phyloP scores from a whole-genome alignment of 1,284 basidiomycete genomes.

The Ganoderma resinaceum region DNA sequence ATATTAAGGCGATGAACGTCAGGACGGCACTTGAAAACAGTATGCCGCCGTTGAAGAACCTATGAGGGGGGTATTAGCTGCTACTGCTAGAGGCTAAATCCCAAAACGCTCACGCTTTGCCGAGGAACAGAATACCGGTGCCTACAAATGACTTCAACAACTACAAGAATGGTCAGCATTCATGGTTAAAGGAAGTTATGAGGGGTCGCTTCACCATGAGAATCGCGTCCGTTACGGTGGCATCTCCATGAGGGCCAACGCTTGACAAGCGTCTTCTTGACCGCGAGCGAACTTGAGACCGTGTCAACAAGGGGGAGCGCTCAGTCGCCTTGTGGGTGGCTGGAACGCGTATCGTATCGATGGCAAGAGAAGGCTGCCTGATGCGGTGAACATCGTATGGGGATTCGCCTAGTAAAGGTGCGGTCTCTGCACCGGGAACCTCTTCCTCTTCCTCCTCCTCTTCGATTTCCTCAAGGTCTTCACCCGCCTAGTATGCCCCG shows the following conservation, averaged over 20 bases:
- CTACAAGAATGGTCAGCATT: constrained; percentile 45
- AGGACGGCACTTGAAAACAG: constrained; percentile 89
- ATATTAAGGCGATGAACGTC: constrained; percentile 85
- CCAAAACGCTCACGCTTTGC: constrained; percentile 75
- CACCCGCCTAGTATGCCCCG: constrained; percentile 72
- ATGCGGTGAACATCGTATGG: constrained; percentile 21
- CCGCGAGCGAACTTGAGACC: constrained; percentile 32
- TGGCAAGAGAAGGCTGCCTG: constrained; percentile 13
- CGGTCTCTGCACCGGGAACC: constrained; percentile 29
- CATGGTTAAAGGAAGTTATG: background rate
- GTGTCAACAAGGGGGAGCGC: constrained; percentile 40
- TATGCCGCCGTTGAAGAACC: constrained; percentile 95
- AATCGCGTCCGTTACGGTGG: constrained; percentile 87
- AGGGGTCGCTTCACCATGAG: constrained; percentile 73
- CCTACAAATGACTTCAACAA: constrained; percentile 96
- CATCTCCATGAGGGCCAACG: constrained; percentile 76
- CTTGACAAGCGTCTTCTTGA: constrained; percentile 60
- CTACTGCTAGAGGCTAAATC: background rate
- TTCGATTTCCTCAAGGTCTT: constrained; percentile 92
- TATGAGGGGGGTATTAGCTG: constrained; percentile 39
- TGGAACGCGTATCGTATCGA: background rate
- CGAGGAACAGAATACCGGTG: constrained; percentile 95
- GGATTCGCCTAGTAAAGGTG: constrained; percentile 22
- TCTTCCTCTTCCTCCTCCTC: constrained; percentile 52
- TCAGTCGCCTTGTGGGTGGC: constrained; percentile 37